These are phyloP conservation scores for Fusarium nanum DNA, from an alignment of 2,329 filamentous ascomycete genomes.

Conservation along the genomic window DNA sequence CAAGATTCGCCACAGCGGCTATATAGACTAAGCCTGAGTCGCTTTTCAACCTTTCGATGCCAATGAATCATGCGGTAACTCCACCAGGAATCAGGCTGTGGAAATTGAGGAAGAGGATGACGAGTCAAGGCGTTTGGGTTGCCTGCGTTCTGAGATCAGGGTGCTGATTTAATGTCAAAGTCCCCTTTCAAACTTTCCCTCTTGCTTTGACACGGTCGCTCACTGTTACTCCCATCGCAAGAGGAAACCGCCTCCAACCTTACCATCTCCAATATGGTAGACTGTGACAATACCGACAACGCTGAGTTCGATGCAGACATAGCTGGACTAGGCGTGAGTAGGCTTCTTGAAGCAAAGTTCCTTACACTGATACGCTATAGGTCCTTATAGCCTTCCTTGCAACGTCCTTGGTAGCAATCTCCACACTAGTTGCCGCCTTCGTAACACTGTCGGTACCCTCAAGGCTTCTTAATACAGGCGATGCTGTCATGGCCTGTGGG, in stretches of 20 bases:
- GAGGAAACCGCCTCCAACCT: background rate
- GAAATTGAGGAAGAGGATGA: background rate
- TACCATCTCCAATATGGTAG: background rate
- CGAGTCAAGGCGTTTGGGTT: background rate
- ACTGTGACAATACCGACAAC: background rate
- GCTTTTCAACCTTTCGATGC: background rate
- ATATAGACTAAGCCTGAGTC: accelerated
- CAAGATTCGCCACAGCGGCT: background rate
- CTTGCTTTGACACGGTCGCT: background rate
- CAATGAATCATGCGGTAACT: background rate
- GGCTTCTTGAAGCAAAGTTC: accelerated
- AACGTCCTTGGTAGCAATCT: background rate
- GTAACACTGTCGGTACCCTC: background rate
- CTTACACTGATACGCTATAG: background rate
- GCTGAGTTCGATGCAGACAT: conserved; percentile 7
- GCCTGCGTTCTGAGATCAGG: background rate
- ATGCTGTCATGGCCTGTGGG: background rate
- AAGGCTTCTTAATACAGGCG: background rate
- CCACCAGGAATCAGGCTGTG: background rate
- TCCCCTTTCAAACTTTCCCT: background rate
- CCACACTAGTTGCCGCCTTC: background rate
- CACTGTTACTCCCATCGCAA: background rate
- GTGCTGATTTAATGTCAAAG: background rate
- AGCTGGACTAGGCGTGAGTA: conserved; percentile 3
- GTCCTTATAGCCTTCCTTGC: background rate